Evolutionary conservation across 345 rosid genomes (phyloP).

Genomic region (Linum lewisii): DNA sequence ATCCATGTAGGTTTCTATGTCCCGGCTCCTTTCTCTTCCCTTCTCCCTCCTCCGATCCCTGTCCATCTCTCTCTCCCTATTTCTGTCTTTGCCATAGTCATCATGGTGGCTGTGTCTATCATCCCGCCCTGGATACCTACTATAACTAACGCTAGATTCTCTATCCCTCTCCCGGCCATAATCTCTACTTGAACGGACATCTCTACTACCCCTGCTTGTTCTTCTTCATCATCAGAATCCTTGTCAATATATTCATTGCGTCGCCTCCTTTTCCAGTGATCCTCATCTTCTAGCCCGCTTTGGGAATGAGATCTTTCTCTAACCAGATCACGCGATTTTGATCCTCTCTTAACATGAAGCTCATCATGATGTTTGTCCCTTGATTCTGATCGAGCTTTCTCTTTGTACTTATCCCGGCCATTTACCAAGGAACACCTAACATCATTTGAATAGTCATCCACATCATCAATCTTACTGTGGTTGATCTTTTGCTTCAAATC

Average conservation of each 20-base stretch:
- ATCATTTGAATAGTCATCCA: constrained; percentile 19
- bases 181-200: constrained; percentile 29
- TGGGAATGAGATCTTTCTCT: constrained; percentile 49
- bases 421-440: constrained; percentile 31
- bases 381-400: constrained; percentile 25
- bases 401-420: constrained; percentile 24
- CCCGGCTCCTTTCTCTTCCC: constrained; percentile 32
- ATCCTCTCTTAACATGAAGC: constrained; percentile 31
- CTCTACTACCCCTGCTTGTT: constrained; percentile 20
- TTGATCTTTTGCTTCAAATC: constrained; percentile 29
- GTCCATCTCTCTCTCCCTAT: constrained; percentile 15
- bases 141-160: constrained; percentile 27
- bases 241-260: constrained; percentile 20
- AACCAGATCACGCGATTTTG: constrained; percentile 33
- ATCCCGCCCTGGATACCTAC: constrained; percentile 28
- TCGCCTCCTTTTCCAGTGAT: constrained; percentile 22
- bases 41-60: constrained; percentile 19
- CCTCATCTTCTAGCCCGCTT: constrained; percentile 36
- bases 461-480: constrained; percentile 18
- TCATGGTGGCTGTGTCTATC: constrained; percentile 31
- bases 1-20: constrained; percentile 27
- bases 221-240: constrained; percentile 27
- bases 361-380: constrained; percentile 30
- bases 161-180: constrained; percentile 30
- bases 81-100: constrained; percentile 20